These are phyloP conservation scores for Flaveria linearis DNA, from an alignment of 129 eudicot genomes.

Conservation along the genomic window DNA sequence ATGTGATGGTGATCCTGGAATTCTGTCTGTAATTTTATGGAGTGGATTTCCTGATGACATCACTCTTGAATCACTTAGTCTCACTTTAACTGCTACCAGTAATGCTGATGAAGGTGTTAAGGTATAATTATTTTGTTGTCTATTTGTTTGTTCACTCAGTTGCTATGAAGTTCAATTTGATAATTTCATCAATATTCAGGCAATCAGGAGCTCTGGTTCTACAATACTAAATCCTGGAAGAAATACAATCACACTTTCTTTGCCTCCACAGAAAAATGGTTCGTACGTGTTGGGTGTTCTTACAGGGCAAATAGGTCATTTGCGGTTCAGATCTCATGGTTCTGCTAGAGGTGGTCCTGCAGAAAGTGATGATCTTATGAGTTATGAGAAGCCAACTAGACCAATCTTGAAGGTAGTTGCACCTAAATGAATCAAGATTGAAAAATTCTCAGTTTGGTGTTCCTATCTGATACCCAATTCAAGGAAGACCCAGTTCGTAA, in stretches of 20 bases:
- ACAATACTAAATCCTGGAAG: constrained; percentile 79
- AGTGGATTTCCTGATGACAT: constrained; percentile 99
- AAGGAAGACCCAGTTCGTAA: not conserved
- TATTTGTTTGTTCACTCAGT: constrained; percentile 8
- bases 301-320: constrained; percentile 92
- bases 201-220: constrained; percentile 75
- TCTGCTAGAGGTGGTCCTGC: constrained; percentile 91
- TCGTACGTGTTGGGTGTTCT: constrained; percentile 91
- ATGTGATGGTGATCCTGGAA: constrained; percentile 97
- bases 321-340: constrained; percentile 95
- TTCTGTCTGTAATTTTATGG: constrained; percentile 76
- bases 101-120: constrained; percentile 93
- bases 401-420: constrained; percentile 82
- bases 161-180: constrained; percentile 1
- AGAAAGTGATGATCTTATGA: constrained; percentile 96
- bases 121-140: constrained; percentile 45
- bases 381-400: constrained; percentile 95
- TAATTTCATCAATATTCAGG: constrained; percentile 43
- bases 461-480: not conserved
- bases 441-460: not conserved
- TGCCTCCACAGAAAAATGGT: constrained; percentile 97
- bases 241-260: constrained; percentile 66
- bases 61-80: constrained; percentile 88
- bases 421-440: not conserved
- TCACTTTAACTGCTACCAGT: constrained; percentile 77